These are phyloP conservation scores for Xylaria intraflava DNA, from an alignment of 495 filamentous ascomycete species.

Conservation along the genomic window DNA sequence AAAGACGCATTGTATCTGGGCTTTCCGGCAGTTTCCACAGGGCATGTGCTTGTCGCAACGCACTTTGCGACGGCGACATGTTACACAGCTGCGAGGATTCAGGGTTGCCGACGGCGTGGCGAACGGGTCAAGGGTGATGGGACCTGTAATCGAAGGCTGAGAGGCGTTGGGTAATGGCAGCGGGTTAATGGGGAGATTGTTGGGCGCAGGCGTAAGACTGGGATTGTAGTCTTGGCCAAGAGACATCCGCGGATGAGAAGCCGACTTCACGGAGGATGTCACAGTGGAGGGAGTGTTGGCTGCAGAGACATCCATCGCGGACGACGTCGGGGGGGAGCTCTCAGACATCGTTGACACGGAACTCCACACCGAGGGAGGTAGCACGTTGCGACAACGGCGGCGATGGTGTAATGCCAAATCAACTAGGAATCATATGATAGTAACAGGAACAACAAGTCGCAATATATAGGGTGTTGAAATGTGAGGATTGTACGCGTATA, in stretches of 20 bases:
- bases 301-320: constrained; percentile 2
- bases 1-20: constrained; percentile 74
- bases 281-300: constrained; percentile 3
- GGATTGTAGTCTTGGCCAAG: background rate
- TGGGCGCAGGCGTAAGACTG: background rate
- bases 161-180: background rate
- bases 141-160: constrained; percentile 13
- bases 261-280: constrained; percentile 1
- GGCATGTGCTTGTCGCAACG: constrained; percentile 80
- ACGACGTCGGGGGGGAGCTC: background rate
- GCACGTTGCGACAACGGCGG: background rate
- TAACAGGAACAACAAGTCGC: too few relatives aligned
- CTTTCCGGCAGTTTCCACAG: constrained; percentile 77
- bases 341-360: background rate
- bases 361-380: background rate
- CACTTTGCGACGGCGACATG: constrained; percentile 77
- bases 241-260: constrained; percentile 3
- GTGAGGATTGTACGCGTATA: too few relatives aligned
- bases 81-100: constrained; percentile 73
- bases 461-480: too few relatives aligned
- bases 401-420: background rate
- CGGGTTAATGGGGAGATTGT: background rate
- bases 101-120: constrained; percentile 34
- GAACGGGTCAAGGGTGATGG: constrained; percentile 40
- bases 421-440: too few relatives aligned